Evolutionary conservation across 2,329 filamentous ascomycete genomes (phyloP).

Genomic region (Sarocladium brachiariae): DNA sequence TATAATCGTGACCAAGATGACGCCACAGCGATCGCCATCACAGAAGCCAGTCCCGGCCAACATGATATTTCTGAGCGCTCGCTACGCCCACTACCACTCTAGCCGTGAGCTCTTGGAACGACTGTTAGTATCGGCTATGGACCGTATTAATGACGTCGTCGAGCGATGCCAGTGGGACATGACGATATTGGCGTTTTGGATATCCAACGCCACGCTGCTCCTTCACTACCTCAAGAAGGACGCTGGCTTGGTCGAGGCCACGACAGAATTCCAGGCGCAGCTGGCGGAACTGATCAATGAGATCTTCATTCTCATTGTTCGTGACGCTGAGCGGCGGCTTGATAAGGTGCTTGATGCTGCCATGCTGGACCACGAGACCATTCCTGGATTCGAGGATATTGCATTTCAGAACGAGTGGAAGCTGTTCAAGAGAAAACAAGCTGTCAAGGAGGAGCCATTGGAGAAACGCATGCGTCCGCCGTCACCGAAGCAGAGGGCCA

Average conservation of each 20-base stretch:
- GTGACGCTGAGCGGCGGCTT: constrained; percentile 89
- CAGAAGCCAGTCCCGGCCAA: constrained; percentile 98
- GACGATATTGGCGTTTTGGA: constrained; percentile 98
- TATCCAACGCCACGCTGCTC: constrained; percentile 92
- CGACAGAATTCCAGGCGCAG: constrained; percentile 84
- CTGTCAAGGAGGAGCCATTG: constrained; percentile 80
- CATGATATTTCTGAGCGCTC: constrained; percentile 88
- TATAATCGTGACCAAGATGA: constrained; percentile 97
- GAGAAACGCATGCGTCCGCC: constrained; percentile 90
- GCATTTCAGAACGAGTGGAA: constrained; percentile 99
- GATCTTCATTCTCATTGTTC: constrained; percentile 95
- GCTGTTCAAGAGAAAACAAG: constrained; percentile 84
- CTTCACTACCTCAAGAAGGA: constrained; percentile 97
- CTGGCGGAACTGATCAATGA: constrained; percentile 94
- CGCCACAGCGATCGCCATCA: constrained; percentile 86
- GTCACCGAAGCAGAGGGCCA: constrained; percentile 85
- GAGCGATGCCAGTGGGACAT: constrained; percentile 97
- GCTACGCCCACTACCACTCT: constrained; percentile 95
- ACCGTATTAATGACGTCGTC: constrained; percentile 96
- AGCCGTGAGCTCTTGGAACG: constrained; percentile 76
- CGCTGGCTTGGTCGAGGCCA: constrained; percentile 69
- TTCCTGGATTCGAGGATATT: constrained; percentile 93
- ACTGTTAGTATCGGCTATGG: constrained; percentile 79
- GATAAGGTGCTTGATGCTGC: constrained; percentile 91
- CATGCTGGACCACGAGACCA: constrained; percentile 97